Evolutionary conservation across 2,329 filamentous ascomycete species (phyloP), one percentile per base, ranked within the genome.

Genomic region (Diplodia sapinea): DNA sequence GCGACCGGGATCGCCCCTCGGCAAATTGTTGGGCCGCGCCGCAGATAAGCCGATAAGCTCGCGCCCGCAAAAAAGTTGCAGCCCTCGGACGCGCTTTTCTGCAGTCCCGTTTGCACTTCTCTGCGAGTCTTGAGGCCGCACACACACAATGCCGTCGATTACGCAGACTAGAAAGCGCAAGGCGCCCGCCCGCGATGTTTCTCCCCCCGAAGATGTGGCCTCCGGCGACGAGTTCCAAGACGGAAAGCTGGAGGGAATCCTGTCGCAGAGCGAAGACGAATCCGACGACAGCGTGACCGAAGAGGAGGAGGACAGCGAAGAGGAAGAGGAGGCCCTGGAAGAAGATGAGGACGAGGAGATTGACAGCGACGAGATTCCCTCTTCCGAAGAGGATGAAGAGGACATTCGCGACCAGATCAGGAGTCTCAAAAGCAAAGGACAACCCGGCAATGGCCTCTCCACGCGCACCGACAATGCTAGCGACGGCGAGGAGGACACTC

Each of bases 341-440:
- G 74, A 77, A 50, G 74, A 72, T 33, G 73, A 74, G 31, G 73
- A 74, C 15, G 78, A 77, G 3, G 79, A 79, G 49, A 67, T 79
- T 20, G 77, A 79, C 55, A 79, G 77, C 71, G 78, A 81, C 67
- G 78, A 80, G 66, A 75, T 78, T 9, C 75, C 77, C 3, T 78
- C 77, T 4, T 79, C 78, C 20, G 78, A 78, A 40, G 80, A 79
- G 36, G 36, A 38, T 29, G 78, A 78, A 40, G 78, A 78, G 43
- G 78, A 80, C 66, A 79, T 83, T 20, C 78, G 80, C 62, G 74
- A 81, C 68, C 81, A 83, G 68, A 74, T 83, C 57, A 79, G 79
- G 63, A 78, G 79, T 61, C 70, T 82, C 62, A 79, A 79, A 68
- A 80, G 78, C 23, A 75, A 70, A 43, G 76, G 75, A 68, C 69